Base-by-base conservation (phyloP, 2,329 filamentous ascomycete genomes). In the Alternaria panax region DNA sequence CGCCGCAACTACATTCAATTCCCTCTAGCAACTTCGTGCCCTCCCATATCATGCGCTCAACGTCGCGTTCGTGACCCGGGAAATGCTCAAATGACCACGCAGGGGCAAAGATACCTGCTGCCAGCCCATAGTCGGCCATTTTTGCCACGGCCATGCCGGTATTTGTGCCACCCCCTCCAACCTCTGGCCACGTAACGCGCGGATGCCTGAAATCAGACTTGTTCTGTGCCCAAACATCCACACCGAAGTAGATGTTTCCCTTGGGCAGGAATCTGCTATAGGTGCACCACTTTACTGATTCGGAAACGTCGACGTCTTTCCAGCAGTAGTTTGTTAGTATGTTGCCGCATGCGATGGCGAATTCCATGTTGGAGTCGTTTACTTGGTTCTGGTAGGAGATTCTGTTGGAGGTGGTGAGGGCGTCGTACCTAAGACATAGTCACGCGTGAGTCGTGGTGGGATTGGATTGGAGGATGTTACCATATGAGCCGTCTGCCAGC, bases 1-100 rank as follows among this genome's bases (percentile, higher is more conserved):
- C 62, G 4, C 71, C 73, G 46, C 80, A 81, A 16, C 72, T 66
- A 57, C 80, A 81, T 6, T 66, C 43, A 0, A 76, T 38, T 14
- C 66, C 57, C 2, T 64, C 45, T 2, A 75, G 68, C 8, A 80
- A 60, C 14, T 50, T 28, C 4, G 24, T 18, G 0, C 77, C 79
- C 14, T 76, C 66, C 80, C 79, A 81, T 51, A 80, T 68, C 7
- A 70, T 63, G 14, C 59, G 61, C 42, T 80, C 76, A 6, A 78
- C 65, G 3, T 43, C 60, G 20, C 62, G 64, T 16, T 66, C 70
- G 28, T 72, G 50, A 2, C 56, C 54, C 14, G 68, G 64, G 36
- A 82, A 83, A 54, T 82, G 79, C 60, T 83, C 81, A 59, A 78
- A 82, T 6, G 79, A 77, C 81, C 81, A 82, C 5, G 79, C 81